Conservation (phyloP, 179 eudicot species). For the Monotropa hypopitys region DNA sequence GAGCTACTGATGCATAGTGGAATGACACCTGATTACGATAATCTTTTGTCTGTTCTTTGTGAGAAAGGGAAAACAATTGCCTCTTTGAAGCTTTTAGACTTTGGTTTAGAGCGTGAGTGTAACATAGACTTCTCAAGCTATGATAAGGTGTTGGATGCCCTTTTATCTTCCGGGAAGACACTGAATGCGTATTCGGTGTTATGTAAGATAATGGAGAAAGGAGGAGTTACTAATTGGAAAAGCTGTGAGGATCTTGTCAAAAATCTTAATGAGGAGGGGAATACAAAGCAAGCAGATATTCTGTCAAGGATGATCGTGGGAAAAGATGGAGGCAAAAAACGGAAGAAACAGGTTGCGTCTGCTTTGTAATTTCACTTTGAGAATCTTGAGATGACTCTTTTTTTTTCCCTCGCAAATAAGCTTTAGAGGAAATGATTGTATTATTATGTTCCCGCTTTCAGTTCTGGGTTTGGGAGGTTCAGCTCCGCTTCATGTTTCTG, state of each 20-base stretch:
- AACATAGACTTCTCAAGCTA: constrained; percentile 49
- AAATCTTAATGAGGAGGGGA: constrained; percentile 66
- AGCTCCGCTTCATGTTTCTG: background rate
- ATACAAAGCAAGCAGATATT: constrained; percentile 83
- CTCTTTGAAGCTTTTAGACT: constrained; percentile 72
- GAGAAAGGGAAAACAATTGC: constrained; percentile 77
- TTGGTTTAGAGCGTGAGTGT: constrained; percentile 64
- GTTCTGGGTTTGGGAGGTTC: background rate
- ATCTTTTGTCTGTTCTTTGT: constrained; percentile 50
- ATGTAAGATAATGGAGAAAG: constrained; percentile 67
- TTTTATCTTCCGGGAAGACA: constrained; percentile 72
- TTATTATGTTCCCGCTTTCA: background rate
- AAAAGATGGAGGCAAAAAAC: constrained; percentile 43
- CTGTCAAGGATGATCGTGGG: constrained; percentile 53
- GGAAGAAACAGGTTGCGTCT: constrained; percentile 38
- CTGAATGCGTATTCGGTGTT: constrained; percentile 83
- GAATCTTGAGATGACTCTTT: background rate
- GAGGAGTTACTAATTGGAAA: constrained; percentile 48
- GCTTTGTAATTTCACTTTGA: constrained; percentile 15
- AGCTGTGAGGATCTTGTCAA: constrained; percentile 56
- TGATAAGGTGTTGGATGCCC: constrained; percentile 76
- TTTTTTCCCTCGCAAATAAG: background rate
- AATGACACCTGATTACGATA: constrained; percentile 41
- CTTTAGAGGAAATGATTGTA: background rate
- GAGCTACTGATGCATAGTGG: constrained; percentile 69